Conservation (phyloP, 495 filamentous ascomycete species). For the Tetracladium marchalianum region DNA sequence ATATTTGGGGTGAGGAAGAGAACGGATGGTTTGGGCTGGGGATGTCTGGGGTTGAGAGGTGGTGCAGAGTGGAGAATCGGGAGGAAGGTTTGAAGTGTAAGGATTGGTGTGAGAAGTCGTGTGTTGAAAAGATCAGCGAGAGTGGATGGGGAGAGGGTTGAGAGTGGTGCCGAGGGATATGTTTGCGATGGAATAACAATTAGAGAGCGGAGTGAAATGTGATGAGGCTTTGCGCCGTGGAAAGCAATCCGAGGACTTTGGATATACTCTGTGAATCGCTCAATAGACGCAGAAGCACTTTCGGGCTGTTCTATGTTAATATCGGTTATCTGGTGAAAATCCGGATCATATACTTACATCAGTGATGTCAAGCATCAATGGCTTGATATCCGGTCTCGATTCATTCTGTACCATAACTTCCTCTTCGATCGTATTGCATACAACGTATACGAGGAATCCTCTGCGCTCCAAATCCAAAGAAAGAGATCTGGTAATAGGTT, state of each 20-base stretch:
- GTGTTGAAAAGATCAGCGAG: constrained; percentile 89
- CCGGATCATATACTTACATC: constrained; percentile 39
- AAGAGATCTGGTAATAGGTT: constrained; percentile 72
- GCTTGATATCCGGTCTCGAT: constrained; percentile 66
- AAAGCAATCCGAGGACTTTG: constrained; percentile 61
- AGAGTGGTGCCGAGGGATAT: constrained; percentile 66
- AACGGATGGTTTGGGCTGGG: constrained; percentile 41
- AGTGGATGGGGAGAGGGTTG: constrained; percentile 66
- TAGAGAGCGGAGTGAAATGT: constrained; percentile 64
- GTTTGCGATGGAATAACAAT: constrained; percentile 66
- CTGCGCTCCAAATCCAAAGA: constrained; percentile 78
- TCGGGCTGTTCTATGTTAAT: constrained; percentile 28
- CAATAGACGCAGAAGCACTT: constrained; percentile 48
- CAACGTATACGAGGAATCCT: constrained; percentile 88
- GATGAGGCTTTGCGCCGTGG: constrained; percentile 60
- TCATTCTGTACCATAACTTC: constrained; percentile 69
- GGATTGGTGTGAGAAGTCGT: constrained; percentile 82
- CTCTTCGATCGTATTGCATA: constrained; percentile 69
- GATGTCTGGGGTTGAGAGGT: constrained; percentile 21
- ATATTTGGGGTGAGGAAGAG: constrained; percentile 79
- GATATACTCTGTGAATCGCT: constrained; percentile 56
- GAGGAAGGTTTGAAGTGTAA: constrained; percentile 78
- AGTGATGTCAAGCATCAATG: constrained; percentile 74
- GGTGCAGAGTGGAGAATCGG: constrained; percentile 58
- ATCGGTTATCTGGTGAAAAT: background rate